Base-by-base conservation (phyloP, 2,329 filamentous ascomycete species). In the Alternaria longipes region DNA sequence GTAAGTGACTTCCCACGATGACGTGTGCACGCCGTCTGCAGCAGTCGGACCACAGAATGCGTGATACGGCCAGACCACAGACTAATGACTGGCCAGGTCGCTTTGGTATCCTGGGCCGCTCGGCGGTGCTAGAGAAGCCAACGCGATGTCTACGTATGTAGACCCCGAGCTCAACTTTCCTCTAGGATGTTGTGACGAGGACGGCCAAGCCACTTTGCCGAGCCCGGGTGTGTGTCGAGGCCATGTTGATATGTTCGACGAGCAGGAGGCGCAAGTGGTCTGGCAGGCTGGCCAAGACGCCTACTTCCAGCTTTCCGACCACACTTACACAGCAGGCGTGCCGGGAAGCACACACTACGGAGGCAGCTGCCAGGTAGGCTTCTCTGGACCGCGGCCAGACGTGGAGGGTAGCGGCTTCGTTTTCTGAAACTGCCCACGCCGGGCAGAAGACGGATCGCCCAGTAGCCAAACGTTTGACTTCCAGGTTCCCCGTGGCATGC, bases 351-450 rank as follows among this genome's bases (percentile, higher is more conserved):
- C 78, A 34, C 26, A 56, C 45, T 56, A 56, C 57, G 80, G 81
- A 22, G 80, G 81, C 47, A 79, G 74, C 22, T 82, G 80, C 64
- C 79, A 82, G 59, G 74, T 80, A 22, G 81, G 81, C 4, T 79
- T 79, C 74, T 40, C 64, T 72, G 18, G 80, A 83, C 58, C 67
- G 71, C 47, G 81, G 81, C 56, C 68, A 76, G 56, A 81, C 75
- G 2, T 83, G 81, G 72, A 76, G 76, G 50, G 80, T 81, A 8
- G 79, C 75, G 7, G 78, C 75, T 14, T 79, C 73, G 20, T 83
- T 79, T 66, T 75, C 82, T 62, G 81, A 14, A 78, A 82, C 62
- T 83, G 80, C 64, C 81, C 81, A 4, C 75, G 79, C 51, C 77
- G 81, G 30, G 7, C 51, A 14, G 74, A 74, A 20, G 72, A 79